Base-by-base conservation (phyloP, 2,329 filamentous ascomycete species). In the Aspergillus flavus region DNA sequence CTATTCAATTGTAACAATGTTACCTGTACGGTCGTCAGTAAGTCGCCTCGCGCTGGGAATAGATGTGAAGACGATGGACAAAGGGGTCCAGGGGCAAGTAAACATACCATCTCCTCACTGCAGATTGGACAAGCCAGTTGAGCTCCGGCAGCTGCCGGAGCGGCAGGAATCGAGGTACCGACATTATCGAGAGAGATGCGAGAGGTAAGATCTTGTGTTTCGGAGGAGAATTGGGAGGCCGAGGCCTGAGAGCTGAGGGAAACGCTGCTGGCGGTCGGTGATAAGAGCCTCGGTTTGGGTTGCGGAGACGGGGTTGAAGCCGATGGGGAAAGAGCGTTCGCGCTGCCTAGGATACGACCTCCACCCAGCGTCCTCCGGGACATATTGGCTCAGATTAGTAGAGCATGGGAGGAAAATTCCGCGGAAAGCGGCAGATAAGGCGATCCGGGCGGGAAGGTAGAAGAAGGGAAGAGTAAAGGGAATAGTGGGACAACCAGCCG, bases 121-220 rank as follows among this genome's bases (percentile, higher is more conserved):
- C 95, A 99, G 75, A 99, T 99, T n/a, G 95, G 95, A 77, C 95
- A 99, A 61, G 94, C 88, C 63, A 99, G 87, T 77, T 86, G 86
- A 68, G 87, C 87, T 69, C 85, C 87, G 61, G 87, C 81, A 58
- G 87, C 85, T 56, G 81, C 83, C 66, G 85, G 84, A 56, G 76
- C 77, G 21, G 78, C 77, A 56, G 80, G 79, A 59, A 80, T 78
- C 53, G 81, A 81, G 71, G 82, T 79, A 46, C 83, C 83, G 65
- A 84, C 82, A 80, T 86, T 84, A 48, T 86, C 86, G 57, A 95
- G 80, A 60, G 91, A 93, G 71, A 97, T 90, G 73, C 91, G 91
- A 61, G 93, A 92, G 43, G 87, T 87, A 59, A 97, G 86, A 73
- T 97, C 93, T 74, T 94, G 92, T 14, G 86, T 82, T 63, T 91